Base-by-base conservation (phyloP, 2,329 filamentous ascomycete genomes). In the Phialophora macrospora region DNA sequence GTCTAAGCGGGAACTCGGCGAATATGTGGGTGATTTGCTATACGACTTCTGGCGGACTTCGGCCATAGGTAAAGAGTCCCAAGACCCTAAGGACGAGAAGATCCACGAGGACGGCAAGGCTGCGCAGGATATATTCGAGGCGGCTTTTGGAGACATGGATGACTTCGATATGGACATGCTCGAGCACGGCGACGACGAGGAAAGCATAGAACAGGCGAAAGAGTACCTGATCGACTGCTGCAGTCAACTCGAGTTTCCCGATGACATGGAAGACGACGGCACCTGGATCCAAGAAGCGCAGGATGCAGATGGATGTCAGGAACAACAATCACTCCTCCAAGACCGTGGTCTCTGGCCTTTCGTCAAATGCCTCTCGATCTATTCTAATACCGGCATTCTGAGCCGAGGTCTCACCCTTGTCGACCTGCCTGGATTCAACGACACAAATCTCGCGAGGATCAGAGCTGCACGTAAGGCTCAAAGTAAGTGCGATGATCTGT, bases 121-220 rank as follows among this genome's bases (percentile, higher is more conserved):
- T 8, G 38, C 38, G 38, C 38, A 44, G 38, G 38, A 44, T 8
- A 44, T 44, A 17, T 44, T 44, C 38, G 2, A 44, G 38, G 38
- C 38, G n/a, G 38, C n/a, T 14, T 44, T 61, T 32, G 48, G 32
- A 48, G 34, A 28, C 14, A 61, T 61, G 51, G 58, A 55, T 7
- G 58, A 38, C 24, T 65, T 41, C 34, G 28, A 52, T 22, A 28
- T 55, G 4, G 34, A 55, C 17, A 20, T 54, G 22, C 56, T 64
- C 46, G 38, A 63, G 12, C 22, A 30, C 32, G 9, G 52, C 17
- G 48, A 64, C 30, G n/a, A 60, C 24, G 38, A 59, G 3, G 24
- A 55, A 32, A 55, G 48, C 46, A 32, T 46, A 5, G 20, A 22
- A 5, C 8, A 17, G 5, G 56, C 62, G 28, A 17, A 32, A 55